A percentile compares a stretch with the other conserved stretches of the same genome.
phyloP scores from a whole-genome alignment of 768 basidiomycete species.

The Melanogaster broomeanus region DNA sequence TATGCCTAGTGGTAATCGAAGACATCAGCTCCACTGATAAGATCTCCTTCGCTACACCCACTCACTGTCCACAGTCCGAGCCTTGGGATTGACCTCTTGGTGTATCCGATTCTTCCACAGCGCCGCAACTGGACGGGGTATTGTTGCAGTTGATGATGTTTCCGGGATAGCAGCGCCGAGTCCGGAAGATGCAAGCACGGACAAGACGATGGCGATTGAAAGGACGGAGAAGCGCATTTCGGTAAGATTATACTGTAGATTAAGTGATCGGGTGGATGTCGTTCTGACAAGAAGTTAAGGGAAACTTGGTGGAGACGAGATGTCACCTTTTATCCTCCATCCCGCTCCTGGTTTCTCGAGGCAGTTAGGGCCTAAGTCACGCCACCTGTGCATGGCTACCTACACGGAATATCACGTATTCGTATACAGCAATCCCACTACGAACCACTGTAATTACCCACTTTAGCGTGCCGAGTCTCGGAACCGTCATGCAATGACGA shows the following conservation, averaged over 20 bases:
- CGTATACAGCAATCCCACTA: not conserved
- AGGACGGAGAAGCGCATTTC: conserved; percentile 15
- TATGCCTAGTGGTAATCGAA: too few species aligned
- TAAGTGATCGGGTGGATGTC: not conserved
- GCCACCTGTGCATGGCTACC: conserved; percentile 9
- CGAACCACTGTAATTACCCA: conserved; percentile 1
- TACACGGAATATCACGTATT: not conserved
- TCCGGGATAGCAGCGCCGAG: conserved; percentile 17
- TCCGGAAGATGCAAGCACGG: conserved; percentile 12
- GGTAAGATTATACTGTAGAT: conserved; percentile 6
- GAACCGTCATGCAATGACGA: not conserved
- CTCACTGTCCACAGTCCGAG: conserved; percentile 6
- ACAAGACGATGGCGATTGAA: conserved; percentile 13
- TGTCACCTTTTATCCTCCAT: conserved; percentile 14
- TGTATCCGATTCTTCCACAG: conserved; percentile 23
- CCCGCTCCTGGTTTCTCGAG: not conserved
- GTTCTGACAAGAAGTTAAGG: not conserved
- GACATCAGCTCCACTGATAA: conserved; percentile 3
- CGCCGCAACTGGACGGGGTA: conserved; percentile 5
- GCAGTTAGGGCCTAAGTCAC: conserved; percentile 4
- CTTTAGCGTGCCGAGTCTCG: not conserved
- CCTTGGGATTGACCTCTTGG: conserved; percentile 15
- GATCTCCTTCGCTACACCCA: not conserved
- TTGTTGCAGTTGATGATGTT: not conserved
- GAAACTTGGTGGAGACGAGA: not conserved